Conservation (phyloP, 495 filamentous ascomycete species). For the Neurospora sp. region DNA sequence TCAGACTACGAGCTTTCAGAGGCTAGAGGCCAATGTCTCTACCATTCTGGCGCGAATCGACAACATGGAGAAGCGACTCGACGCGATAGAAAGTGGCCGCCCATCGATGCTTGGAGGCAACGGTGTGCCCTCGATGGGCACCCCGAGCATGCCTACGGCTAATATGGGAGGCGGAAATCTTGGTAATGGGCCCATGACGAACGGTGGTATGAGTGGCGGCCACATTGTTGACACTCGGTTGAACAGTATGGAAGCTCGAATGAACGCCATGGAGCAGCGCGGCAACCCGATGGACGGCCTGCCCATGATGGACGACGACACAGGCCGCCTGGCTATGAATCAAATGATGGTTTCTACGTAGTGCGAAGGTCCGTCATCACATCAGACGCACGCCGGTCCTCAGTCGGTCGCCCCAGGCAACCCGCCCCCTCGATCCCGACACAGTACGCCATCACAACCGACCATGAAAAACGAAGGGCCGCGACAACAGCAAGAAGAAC, state of each 20-base stretch:
- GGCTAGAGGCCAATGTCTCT: slow-evolving; percentile 6
- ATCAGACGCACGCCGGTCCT: background rate
- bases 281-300: slow-evolving; percentile 30
- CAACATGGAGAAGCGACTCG: slow-evolving; percentile 33
- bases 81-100: slow-evolving; percentile 22
- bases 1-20: slow-evolving; percentile 23
- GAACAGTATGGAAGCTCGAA: slow-evolving; percentile 28
- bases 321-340: slow-evolving; percentile 19
- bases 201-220: slow-evolving; percentile 20
- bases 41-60: slow-evolving; percentile 24
- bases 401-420: background rate
- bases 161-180: slow-evolving; percentile 24
- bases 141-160: slow-evolving; percentile 22
- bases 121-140: slow-evolving; percentile 18
- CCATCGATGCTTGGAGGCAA: slow-evolving; percentile 15
- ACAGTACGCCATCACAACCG: background rate
- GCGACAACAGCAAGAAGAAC: background rate
- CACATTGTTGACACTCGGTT: slow-evolving; percentile 28
- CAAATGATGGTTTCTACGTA: background rate
- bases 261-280: slow-evolving; percentile 31
- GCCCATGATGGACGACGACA: slow-evolving; percentile 38
- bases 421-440: background rate
- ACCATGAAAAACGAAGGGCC: background rate
- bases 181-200: slow-evolving; percentile 14
- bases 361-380: background rate